Conservation (phyloP, 192 early-diverging fungal genomes). For the Cetraspora pellucida region DNA sequence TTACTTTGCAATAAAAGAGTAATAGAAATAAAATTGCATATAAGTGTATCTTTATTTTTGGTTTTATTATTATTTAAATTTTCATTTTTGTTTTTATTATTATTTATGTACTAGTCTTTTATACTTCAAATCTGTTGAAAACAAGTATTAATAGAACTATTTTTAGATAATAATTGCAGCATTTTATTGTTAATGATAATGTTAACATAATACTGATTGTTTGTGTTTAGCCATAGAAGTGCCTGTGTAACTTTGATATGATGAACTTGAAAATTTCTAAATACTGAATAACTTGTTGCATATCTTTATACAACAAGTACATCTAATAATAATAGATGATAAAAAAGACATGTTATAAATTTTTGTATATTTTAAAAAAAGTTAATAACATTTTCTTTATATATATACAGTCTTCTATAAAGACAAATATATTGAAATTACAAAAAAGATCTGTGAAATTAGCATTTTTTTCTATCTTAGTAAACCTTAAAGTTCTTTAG, state of each 20-base stretch:
- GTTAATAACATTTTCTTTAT: not conserved
- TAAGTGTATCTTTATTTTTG: not conserved
- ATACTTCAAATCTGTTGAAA: not conserved
- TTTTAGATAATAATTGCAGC: not conserved
- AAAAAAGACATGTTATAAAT: not conserved
- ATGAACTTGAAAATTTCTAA: not conserved
- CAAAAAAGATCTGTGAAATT: not conserved
- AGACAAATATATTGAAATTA: not conserved
- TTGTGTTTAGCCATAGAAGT: not conserved
- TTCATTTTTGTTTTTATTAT: not conserved
- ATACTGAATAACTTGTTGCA: not conserved
- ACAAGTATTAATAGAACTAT: not conserved
- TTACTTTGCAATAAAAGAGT: not conserved
- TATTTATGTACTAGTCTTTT: not conserved
- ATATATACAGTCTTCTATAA: not conserved
- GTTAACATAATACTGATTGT: constrained; percentile 12
- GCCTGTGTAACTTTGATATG: not conserved
- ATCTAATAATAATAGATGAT: not conserved
- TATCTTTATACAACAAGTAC: not conserved
- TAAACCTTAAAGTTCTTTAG: not conserved
- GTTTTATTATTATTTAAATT: not conserved
- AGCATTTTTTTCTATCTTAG: constrained; percentile 6
- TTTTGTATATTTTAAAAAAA: not conserved
- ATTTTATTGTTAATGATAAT: not conserved
- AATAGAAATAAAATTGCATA: not conserved